These are phyloP conservation scores for Xylaria cubensis DNA, from an alignment of 495 filamentous ascomycete genomes.

Conservation along the genomic window DNA sequence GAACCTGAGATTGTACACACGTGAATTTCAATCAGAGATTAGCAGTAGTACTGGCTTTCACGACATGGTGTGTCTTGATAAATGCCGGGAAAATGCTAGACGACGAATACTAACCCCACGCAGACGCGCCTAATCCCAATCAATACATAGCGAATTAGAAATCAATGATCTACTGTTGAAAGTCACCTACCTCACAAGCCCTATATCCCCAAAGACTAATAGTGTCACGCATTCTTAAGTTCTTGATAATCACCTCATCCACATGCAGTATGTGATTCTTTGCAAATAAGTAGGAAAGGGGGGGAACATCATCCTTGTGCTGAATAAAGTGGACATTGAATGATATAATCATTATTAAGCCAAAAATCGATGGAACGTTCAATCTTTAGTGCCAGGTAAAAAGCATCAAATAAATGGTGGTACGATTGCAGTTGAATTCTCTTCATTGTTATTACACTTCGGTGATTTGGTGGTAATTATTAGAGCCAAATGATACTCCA, in stretches of 20 bases:
- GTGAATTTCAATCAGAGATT: background rate
- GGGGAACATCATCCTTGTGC: background rate
- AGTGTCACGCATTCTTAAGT: background rate
- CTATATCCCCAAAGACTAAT: background rate
- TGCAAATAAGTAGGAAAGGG: background rate
- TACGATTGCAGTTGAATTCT: background rate
- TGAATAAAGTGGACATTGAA: background rate
- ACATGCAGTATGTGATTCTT: background rate
- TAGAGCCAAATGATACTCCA: background rate
- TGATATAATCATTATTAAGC: background rate
- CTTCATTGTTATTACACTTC: background rate
- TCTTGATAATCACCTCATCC: background rate
- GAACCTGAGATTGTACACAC: background rate
- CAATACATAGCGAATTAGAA: background rate
- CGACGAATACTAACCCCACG: background rate
- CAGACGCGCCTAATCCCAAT: background rate
- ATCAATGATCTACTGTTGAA: background rate
- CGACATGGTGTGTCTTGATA: background rate
- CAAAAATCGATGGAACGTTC: background rate
- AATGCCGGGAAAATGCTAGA: background rate
- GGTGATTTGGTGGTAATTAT: background rate
- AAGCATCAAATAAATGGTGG: background rate
- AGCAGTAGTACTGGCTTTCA: background rate
- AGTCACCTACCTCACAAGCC: background rate
- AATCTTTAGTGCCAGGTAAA: background rate